phyloP scores from a whole-genome alignment of 208 protist genomes.

The Trypanosomatidae sp. region DNA sequence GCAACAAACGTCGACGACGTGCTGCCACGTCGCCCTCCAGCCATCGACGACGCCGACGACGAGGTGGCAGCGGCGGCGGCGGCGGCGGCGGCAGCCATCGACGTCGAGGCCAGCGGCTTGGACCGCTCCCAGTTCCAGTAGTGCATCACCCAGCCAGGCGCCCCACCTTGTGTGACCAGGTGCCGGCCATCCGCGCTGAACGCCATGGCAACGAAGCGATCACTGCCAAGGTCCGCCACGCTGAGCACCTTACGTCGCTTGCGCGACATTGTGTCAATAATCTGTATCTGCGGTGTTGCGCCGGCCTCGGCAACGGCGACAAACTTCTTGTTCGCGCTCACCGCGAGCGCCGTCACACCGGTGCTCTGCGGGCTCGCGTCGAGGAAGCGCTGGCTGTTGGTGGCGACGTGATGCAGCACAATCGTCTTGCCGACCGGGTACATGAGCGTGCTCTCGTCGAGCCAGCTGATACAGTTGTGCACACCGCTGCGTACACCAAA shows the following conservation, averaged over 20 bases:
- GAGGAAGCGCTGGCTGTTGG: constrained; percentile 76
- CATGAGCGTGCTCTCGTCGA: constrained; percentile 77
- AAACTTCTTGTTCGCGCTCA: constrained; percentile 90
- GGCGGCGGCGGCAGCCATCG: too few species aligned
- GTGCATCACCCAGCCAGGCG: constrained; percentile 65
- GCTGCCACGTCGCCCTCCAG: too few species aligned
- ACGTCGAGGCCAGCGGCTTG: constrained; percentile 60
- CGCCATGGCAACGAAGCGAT: constrained; percentile 62
- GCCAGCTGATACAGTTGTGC: constrained; percentile 50
- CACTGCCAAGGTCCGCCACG: constrained; percentile 55
- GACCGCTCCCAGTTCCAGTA: constrained; percentile 90
- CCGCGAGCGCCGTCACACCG: constrained; percentile 83
- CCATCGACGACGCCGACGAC: too few species aligned
- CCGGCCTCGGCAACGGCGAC: constrained; percentile 89
- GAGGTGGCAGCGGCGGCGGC: too few species aligned
- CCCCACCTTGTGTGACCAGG: constrained; percentile 78
- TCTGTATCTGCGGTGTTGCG: constrained; percentile 50
- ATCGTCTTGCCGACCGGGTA: constrained; percentile 83
- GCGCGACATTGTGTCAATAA: constrained; percentile 78
- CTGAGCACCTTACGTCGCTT: constrained; percentile 80
- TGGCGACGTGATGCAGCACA: constrained; percentile 62
- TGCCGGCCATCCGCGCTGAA: constrained; percentile 83
- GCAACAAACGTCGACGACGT: too few species aligned
- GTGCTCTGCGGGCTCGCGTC: constrained; percentile 44
- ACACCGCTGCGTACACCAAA: constrained; percentile 65